Evolutionary conservation across 768 basidiomycete species (phyloP).

Genomic region (Trametes villosa): DNA sequence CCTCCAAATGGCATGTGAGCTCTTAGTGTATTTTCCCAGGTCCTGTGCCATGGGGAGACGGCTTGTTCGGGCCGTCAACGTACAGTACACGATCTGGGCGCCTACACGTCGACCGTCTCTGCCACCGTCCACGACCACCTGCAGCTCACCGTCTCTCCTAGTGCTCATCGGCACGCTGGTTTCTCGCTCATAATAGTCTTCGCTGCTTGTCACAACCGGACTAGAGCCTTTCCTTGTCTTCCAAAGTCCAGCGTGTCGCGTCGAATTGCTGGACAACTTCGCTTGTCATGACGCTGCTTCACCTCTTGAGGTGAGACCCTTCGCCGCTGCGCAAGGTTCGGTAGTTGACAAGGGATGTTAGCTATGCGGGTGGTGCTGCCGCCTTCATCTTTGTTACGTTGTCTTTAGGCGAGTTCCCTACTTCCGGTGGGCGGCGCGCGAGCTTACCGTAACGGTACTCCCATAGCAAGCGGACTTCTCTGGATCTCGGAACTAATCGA

Average conservation of each 20-base stretch:
- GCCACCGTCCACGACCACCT: neutral
- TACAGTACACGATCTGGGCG: no score
- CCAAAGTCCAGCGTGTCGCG: neutral
- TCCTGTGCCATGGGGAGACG: no score
- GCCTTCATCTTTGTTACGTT: slow-evolving; percentile 92
- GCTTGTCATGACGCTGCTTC: slow-evolving; percentile 22
- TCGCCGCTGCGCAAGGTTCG: neutral
- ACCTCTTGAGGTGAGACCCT: slow-evolving; percentile 24
- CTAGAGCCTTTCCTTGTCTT: neutral
- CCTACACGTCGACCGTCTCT: no score
- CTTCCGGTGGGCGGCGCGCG: neutral
- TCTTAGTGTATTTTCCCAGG: no score
- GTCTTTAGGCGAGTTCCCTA: slow-evolving; percentile 69
- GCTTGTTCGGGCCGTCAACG: no score
- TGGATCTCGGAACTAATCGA: slow-evolving; percentile 96
- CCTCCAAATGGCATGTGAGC: no score
- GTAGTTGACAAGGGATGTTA: slow-evolving; percentile 29
- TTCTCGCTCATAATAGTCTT: neutral
- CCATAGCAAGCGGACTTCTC: slow-evolving; percentile 85
- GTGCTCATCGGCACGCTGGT: neutral
- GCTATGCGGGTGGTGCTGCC: slow-evolving; percentile 75
- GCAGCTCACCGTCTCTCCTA: neutral
- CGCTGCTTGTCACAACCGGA: neutral
- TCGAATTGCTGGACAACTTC: slow-evolving; percentile 14
- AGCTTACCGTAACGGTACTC: neutral